phyloP scores from a whole-genome alignment of 257 asterid genomes.

The Plantago elongata region DNA sequence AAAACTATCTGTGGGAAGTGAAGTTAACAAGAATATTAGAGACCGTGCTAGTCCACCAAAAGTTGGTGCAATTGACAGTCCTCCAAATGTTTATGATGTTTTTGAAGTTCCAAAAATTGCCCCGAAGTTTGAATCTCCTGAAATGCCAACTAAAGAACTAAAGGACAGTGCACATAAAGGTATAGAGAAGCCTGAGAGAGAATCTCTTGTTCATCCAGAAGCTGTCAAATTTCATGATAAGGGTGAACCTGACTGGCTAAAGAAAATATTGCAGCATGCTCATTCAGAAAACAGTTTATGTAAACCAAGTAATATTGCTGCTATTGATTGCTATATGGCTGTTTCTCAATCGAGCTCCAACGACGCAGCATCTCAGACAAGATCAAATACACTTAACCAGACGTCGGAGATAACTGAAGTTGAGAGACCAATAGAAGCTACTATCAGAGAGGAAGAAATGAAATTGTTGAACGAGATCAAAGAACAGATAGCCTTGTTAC shows the following conservation, averaged over 20 bases:
- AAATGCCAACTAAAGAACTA: slow-evolving; percentile 23
- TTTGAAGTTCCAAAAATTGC: slow-evolving; percentile 83
- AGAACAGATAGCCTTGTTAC: slow-evolving; percentile 44
- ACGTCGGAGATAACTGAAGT: slow-evolving; percentile 39
- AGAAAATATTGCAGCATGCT: slow-evolving; percentile 47
- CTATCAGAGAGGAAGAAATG: slow-evolving; percentile 44
- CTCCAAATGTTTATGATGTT: slow-evolving; percentile 64
- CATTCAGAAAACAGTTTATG: slow-evolving; percentile 31
- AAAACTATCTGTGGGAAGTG: slow-evolving; percentile 23
- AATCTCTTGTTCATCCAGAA: slow-evolving; percentile 21
- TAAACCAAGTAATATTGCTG: slow-evolving; percentile 39
- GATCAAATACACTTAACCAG: slow-evolving; percentile 27
- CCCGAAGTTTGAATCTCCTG: slow-evolving; percentile 17
- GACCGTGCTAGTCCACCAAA: slow-evolving; percentile 16
- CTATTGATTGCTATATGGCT: slow-evolving; percentile 30
- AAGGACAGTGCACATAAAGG: slow-evolving; percentile 29
- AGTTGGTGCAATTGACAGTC: slow-evolving; percentile 22
- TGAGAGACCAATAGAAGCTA: slow-evolving; percentile 28
- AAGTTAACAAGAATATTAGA: slow-evolving; percentile 22
- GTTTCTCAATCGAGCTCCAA: slow-evolving; percentile 29
- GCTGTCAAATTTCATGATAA: slow-evolving; percentile 27
- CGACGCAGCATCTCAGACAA: slow-evolving; percentile 26
- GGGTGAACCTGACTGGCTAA: slow-evolving; percentile 56
- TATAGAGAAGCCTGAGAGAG: slow-evolving; percentile 31
- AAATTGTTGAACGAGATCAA: slow-evolving; percentile 59